These are phyloP conservation scores for Linum lewisii DNA, from an alignment of 345 rosid genomes.

Conservation along the genomic window DNA sequence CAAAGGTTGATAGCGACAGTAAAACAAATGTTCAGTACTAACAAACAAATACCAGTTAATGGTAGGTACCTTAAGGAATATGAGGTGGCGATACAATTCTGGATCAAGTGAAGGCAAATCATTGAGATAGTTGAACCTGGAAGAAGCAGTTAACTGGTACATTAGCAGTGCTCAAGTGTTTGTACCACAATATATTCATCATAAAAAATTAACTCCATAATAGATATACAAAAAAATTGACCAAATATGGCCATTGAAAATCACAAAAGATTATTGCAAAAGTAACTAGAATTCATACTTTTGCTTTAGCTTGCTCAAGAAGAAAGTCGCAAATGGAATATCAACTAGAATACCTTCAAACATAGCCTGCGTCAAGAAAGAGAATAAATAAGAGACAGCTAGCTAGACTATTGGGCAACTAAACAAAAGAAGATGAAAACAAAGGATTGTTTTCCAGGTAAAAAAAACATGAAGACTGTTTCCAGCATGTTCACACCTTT, in stretches of 20 bases:
- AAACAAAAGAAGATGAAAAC: neutral
- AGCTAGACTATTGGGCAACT: neutral
- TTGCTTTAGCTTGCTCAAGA: conserved; percentile 93
- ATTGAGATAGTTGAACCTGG: conserved; percentile 85
- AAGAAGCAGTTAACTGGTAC: neutral
- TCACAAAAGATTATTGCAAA: neutral
- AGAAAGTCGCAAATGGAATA: conserved; percentile 96
- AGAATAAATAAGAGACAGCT: neutral
- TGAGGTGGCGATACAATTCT: conserved; percentile 92
- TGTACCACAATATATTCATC: no score
- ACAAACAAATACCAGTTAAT: conserved; percentile 9
- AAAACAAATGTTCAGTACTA: neutral
- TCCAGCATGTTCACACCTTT: conserved; percentile 38
- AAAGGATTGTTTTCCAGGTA: no score
- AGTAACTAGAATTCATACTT: conserved; percentile 42
- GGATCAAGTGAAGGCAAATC: conserved; percentile 97
- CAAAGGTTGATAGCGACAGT: neutral
- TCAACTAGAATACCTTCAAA: conserved; percentile 99
- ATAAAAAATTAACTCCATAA: neutral
- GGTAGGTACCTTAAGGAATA: conserved; percentile 76
- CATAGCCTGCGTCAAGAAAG: conserved; percentile 66
- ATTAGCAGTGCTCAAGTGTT: neutral
- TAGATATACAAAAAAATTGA: neutral
- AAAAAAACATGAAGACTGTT: neutral
- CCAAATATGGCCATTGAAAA: neutral